These are phyloP conservation scores for Cryptosporidium sp. DNA, from an alignment of 169 alveolate genomes.

Conservation along the genomic window DNA sequence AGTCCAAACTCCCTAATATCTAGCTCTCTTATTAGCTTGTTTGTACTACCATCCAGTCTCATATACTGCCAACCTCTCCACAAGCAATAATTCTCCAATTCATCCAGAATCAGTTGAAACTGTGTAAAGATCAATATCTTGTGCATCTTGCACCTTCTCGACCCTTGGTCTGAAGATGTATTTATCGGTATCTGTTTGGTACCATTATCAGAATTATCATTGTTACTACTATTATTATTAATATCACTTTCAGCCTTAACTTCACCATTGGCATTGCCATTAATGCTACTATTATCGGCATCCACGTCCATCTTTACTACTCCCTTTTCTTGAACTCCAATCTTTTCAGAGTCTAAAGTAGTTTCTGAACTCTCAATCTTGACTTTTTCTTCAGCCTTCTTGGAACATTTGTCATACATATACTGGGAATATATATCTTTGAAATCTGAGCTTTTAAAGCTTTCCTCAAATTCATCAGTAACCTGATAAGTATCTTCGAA, in stretches of 20 bases:
- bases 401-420: constrained; percentile 62
- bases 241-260: neutral
- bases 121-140: constrained; percentile 90
- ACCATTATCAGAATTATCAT: neutral
- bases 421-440: constrained; percentile 61
- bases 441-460: constrained; percentile 14
- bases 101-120: constrained; percentile 90
- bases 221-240: neutral
- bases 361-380: constrained; percentile 17
- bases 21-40: constrained; percentile 89
- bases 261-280: neutral
- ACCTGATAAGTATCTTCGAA: constrained; percentile 49
- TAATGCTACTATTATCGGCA: neutral
- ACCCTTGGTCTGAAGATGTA: neutral
- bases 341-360: neutral
- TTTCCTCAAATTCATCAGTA: constrained; percentile 55
- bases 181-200: constrained; percentile 6
- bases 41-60: constrained; percentile 92
- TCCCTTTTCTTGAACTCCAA: neutral
- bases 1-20: constrained; percentile 90
- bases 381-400: constrained; percentile 24
- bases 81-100: constrained; percentile 89
- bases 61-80: constrained; percentile 91
- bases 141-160: constrained; percentile 82
- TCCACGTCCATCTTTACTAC: neutral